phyloP scores from a whole-genome alignment of 2,329 filamentous ascomycete species.

The Fusarium sp. region DNA sequence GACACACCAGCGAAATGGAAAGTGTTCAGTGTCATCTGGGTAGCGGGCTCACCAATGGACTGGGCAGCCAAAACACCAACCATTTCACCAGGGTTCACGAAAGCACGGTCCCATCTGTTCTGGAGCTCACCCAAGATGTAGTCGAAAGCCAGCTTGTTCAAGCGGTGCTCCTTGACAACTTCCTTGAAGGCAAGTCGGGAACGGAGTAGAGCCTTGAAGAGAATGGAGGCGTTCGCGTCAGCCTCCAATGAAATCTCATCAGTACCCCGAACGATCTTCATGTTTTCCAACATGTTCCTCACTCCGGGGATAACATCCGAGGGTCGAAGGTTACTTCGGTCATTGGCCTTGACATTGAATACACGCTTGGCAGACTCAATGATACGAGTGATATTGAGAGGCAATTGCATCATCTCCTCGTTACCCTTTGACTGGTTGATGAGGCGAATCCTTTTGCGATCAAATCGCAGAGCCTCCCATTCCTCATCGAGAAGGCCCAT shows the following conservation, averaged over 20 bases:
- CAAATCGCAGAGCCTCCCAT: constrained; percentile 81
- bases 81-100: constrained; percentile 96
- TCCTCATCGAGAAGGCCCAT: constrained; percentile 91
- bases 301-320: constrained; percentile 87
- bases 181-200: constrained; percentile 94
- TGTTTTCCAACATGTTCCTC: constrained; percentile 77
- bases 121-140: constrained; percentile 93
- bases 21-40: constrained; percentile 99
- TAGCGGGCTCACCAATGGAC: constrained; percentile 98
- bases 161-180: constrained; percentile 84
- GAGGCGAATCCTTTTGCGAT: constrained; percentile 79
- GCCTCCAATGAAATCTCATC: constrained; percentile 88
- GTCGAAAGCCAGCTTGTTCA: constrained; percentile 93
- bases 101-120: constrained; percentile 85
- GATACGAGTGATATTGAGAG: constrained; percentile 90
- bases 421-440: constrained; percentile 78
- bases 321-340: constrained; percentile 90
- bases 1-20: constrained; percentile 99
- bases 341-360: constrained; percentile 88
- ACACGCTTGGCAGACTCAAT: constrained; percentile 91
- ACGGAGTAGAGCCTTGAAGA: constrained; percentile 93
- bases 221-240: constrained; percentile 86
- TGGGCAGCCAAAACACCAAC: constrained; percentile 97
- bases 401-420: constrained; percentile 89
- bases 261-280: constrained; percentile 87